A percentile compares a stretch with the other conserved stretches of the same genome.
Evolutionary conservation across 352 stramenopile genomes (phyloP).

Genomic region (Globisporangium cystogenes): DNA sequence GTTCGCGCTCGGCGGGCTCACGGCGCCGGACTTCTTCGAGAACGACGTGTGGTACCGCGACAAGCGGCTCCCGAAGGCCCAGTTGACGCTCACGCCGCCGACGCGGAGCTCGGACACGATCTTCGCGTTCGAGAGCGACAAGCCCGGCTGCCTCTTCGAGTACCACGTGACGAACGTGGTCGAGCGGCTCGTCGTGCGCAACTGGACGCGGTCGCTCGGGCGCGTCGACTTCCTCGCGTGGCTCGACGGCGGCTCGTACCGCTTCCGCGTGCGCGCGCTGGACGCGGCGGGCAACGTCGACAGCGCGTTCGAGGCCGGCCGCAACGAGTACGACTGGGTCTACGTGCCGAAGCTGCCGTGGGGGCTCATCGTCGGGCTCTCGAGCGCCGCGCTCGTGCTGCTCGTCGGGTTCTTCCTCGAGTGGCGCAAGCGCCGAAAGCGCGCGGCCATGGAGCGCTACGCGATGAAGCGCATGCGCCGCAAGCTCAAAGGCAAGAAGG

Average conservation of each 20-base stretch:
- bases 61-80: conserved; percentile 34
- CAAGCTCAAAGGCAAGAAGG: conserved; percentile 91
- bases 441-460: conserved; percentile 90
- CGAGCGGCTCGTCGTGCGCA: conserved; percentile 78
- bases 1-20: conserved; percentile 69
- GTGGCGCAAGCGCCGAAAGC: conserved; percentile 89
- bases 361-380: conserved; percentile 78
- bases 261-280: conserved; percentile 84
- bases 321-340: conserved; percentile 92
- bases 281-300: conserved; percentile 94
- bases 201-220: conserved; percentile 54
- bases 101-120: conserved; percentile 57
- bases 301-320: conserved; percentile 54
- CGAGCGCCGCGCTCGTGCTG: conserved; percentile 70
- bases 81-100: conserved; percentile 40
- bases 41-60: conserved; percentile 89
- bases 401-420: conserved; percentile 85
- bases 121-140: conserved; percentile 89
- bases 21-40: conserved; percentile 52
- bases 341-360: conserved; percentile 90
- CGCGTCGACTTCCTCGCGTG: conserved; percentile 39
- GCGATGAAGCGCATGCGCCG: conserved; percentile 92
- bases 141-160: conserved; percentile 88
- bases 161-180: conserved; percentile 89
- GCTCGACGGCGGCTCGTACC: conserved; percentile 85